These are phyloP conservation scores for Globisporangium carolinianum DNA, from an alignment of 352 stramenopile genomes.

Conservation along the genomic window DNA sequence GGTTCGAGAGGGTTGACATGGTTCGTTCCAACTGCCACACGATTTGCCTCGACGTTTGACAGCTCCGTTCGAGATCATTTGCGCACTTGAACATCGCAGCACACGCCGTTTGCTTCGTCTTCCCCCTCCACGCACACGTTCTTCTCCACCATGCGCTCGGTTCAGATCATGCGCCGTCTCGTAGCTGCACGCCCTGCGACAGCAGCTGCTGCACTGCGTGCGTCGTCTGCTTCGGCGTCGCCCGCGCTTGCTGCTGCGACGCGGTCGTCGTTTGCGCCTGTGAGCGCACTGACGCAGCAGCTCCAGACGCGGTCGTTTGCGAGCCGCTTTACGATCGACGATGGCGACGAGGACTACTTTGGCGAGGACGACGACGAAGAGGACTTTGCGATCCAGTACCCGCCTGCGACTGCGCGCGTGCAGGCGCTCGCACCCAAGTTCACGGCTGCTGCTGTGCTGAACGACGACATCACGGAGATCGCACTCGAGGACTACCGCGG, in stretches of 20 bases:
- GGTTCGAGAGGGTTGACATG: constrained; percentile 5
- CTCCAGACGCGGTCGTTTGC: constrained; percentile 34
- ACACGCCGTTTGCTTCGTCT: background rate
- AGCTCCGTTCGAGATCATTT: constrained; percentile 2
- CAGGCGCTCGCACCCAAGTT: constrained; percentile 66
- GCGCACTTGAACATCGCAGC: constrained; percentile 1
- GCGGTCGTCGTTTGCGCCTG: constrained; percentile 5
- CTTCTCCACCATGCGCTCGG: constrained; percentile 8
- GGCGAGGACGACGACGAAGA: constrained; percentile 57
- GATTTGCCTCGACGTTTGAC: background rate
- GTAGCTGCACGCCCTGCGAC: constrained; percentile 4
- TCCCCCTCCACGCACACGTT: background rate
- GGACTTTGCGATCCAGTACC: constrained; percentile 80
- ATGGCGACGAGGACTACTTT: constrained; percentile 55
- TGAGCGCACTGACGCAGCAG: constrained; percentile 1
- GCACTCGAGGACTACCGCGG: constrained; percentile 79
- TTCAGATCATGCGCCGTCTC: constrained; percentile 15
- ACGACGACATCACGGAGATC: constrained; percentile 81
- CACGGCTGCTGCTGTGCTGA: constrained; percentile 61
- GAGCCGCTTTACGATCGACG: constrained; percentile 17
- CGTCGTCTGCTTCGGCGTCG: background rate
- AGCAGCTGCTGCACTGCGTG: constrained; percentile 4
- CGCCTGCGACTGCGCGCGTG: constrained; percentile 43
- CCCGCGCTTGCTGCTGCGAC: background rate
- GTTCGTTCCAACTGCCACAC: background rate